Evolutionary conservation across 768 basidiomycete genomes (phyloP).

Genomic region (Mycena venus): DNA sequence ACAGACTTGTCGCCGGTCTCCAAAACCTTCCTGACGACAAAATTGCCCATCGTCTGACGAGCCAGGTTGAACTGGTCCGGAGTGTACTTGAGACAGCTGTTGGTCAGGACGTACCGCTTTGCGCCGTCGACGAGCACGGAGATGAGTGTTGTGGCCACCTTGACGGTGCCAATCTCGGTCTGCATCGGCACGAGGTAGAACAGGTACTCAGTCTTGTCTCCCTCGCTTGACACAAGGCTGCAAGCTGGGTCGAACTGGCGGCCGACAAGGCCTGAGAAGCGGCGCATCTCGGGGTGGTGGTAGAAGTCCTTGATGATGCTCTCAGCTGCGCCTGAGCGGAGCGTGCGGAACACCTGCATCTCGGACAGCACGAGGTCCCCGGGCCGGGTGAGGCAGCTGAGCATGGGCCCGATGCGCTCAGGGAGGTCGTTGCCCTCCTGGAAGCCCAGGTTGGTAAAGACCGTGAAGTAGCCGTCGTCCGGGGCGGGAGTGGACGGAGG

Average conservation of each 20-base stretch:
- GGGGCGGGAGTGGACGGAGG: not conserved
- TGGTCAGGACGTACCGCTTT: conserved; percentile 4
- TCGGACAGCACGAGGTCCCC: conserved; percentile 1
- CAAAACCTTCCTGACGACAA: conserved; percentile 2
- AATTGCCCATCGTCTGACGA: not conserved
- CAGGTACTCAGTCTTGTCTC: conserved; percentile 1
- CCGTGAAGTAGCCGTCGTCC: not conserved
- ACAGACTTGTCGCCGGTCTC: conserved; percentile 2
- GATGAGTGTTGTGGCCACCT: not conserved
- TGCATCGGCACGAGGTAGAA: conserved; percentile 1
- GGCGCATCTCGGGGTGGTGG: too few relatives aligned
- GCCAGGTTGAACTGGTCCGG: not conserved
- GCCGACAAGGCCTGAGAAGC: not conserved
- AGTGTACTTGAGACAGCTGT: conserved; percentile 3
- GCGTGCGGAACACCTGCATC: not conserved
- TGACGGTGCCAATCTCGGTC: not conserved
- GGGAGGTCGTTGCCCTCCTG: conserved; percentile 3
- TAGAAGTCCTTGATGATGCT: not conserved
- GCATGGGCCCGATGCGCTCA: not conserved
- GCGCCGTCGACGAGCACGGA: not conserved
- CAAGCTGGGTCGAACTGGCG: conserved; percentile 8
- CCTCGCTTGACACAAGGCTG: not conserved
- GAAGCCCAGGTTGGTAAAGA: conserved; percentile 10
- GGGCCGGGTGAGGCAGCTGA: not conserved
- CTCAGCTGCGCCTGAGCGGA: not conserved